Evolutionary conservation across 2,329 filamentous ascomycete species (phyloP).

Genomic region (Canariomyces notabilis): DNA sequence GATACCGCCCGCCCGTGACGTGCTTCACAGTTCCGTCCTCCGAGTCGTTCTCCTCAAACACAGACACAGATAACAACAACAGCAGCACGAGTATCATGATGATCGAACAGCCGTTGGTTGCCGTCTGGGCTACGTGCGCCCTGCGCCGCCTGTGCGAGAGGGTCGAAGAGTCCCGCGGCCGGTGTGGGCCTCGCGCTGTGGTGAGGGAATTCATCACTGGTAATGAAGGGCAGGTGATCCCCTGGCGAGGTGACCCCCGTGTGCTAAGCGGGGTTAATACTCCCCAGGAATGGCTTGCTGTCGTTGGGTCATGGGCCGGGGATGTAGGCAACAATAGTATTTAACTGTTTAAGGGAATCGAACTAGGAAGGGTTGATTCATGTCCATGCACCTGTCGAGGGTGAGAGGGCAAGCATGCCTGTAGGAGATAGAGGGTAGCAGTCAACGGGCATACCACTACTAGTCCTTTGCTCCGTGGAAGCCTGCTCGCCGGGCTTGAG

Average conservation of each 20-base stretch:
- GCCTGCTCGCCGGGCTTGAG: background rate
- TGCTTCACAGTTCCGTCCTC: conserved; percentile 31
- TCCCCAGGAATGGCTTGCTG: conserved; percentile 17
- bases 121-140: conserved; percentile 32
- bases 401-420: background rate
- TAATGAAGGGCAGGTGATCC: background rate
- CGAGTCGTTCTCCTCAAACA: too few relatives aligned
- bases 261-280: conserved; percentile 10
- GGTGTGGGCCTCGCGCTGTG: conserved; percentile 13
- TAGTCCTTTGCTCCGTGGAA: background rate
- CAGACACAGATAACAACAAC: too few relatives aligned
- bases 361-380: background rate
- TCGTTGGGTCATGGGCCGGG: background rate
- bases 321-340: too few relatives aligned
- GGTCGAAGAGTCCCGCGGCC: background rate
- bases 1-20: conserved; percentile 28
- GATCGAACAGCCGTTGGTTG: conserved; percentile 36
- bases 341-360: too few relatives aligned
- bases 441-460: too few relatives aligned
- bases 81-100: too few relatives aligned
- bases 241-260: conserved; percentile 2
- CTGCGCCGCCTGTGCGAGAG: conserved; percentile 22
- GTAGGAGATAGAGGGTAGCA: background rate
- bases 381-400: too few relatives aligned
- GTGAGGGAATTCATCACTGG: conserved; percentile 4